Base-by-base conservation (phyloP, 306 rosid genomes). In the Benincasa hispida region DNA sequence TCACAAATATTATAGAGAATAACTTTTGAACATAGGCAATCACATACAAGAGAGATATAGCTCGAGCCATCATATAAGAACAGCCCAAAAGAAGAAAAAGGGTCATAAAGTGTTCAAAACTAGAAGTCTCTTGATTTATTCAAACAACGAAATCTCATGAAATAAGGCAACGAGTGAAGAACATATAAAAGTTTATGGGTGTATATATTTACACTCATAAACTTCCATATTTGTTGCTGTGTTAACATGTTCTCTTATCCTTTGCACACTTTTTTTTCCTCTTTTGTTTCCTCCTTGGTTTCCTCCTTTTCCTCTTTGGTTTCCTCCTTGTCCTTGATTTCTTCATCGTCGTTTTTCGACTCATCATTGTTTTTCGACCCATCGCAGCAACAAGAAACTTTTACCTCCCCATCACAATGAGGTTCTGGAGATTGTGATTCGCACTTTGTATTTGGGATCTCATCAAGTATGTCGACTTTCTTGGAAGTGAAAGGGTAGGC, bases 401-500 rank as follows among this genome's bases (percentile, higher is more conserved):
- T 77, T 83, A 89, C 92, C 88, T 88, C 67, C 58, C 21, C 82
- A n/a, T 83, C 86, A 30, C n/a, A n/a, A 72, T 87, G 15, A 28
- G 91, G 84, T 81, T 84, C 87, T 2, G 86, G 69, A 74, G 91
- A 89, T 74, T 91, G 89, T 56, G 81, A 35, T 79, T 78, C 89
- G 73, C 80, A 87, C 77, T 61, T 85, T 56, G 88, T 88, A 82
- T 85, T 91, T 30, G 62, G 50, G 24, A 84, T 76, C 83, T 85
- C 92, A 28, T 12, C 56, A 3, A 88, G 86, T 69, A 87, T 88
- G 2, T 57, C 75, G 72, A 83, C 80, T 74, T 85, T 89, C 81
- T 88, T 88, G 47, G 89, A 83, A 19, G 90, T 85, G 87, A 89
- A 91, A 32, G 95, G 97, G 77, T 85, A 91, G 58, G 95, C 95